Base-by-base conservation (phyloP, 306 rosid genomes). In the Carpinus viminea region DNA sequence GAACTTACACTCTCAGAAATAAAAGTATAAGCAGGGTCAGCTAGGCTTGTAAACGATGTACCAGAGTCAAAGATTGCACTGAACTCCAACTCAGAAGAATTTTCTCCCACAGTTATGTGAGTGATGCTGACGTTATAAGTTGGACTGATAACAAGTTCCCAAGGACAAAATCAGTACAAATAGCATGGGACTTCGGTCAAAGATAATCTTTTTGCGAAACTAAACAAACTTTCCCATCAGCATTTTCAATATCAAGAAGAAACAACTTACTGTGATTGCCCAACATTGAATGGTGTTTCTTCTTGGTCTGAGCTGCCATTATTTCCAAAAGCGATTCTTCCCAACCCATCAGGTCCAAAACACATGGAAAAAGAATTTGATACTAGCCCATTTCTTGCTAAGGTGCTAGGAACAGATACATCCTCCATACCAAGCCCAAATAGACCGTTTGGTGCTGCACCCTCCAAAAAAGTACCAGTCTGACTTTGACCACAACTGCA, bases 341-440 rank as follows among this genome's bases (percentile, higher is more conserved):
- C 98, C 53, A 21, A 0, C 50, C 90, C 91, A 76, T 91, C 86
- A 51, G 9, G 3, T 68, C 94, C 94, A 75, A 96, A 96, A 85
- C 99, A 93, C 98, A 96, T 89, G 75, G 99, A 91, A 82, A 96
- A 92, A 4, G 97, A 92, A 86, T 94, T 81, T 50, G 91, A 82
- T 52, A 87, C 85, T 65, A 87, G 72, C 17, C 93, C 93, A 45
- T 80, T 62, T 26, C 69, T 83, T 21, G 98, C 97, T 80, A 91
- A 88, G 81, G 90, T 81, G 85, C 93, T 94, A 55, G 98, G 98
- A 55, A 94, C 89, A 28, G 98, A 91, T 78, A 83, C 11, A 61
- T 70, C 62, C 1, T 82, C 81, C 88, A 94, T 86, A 38, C 98
- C 98, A 68, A 94, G 95, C 72, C 99, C 99, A 60, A 93, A 75